Evolutionary conservation across 1,284 basidiomycete species (phyloP).

Genomic region (Rhizoctonia solani): DNA sequence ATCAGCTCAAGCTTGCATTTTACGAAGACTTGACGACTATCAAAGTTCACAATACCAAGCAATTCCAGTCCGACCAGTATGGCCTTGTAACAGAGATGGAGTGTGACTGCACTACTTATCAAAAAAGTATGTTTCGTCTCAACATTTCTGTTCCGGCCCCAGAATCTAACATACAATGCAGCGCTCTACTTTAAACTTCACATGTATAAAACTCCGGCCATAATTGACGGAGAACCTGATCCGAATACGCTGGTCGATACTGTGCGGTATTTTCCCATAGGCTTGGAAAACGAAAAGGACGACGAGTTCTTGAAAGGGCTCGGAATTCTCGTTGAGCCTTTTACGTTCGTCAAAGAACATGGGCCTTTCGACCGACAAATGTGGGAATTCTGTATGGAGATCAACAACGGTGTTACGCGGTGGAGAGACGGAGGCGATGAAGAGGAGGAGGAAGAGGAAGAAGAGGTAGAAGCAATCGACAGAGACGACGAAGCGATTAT

Average conservation of each 20-base stretch:
- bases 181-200: slow-evolving; percentile 65
- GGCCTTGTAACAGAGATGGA: slow-evolving; percentile 44
- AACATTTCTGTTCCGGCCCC: background rate
- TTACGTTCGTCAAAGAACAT: slow-evolving; percentile 69
- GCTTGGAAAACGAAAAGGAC: slow-evolving; percentile 60
- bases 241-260: slow-evolving; percentile 10
- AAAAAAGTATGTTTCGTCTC: slow-evolving; percentile 49
- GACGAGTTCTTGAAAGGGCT: slow-evolving; percentile 58
- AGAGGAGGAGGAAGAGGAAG: slow-evolving; percentile 51
- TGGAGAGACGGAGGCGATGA: slow-evolving; percentile 51
- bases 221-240: background rate
- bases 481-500: slow-evolving; percentile 45
- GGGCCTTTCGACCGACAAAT: slow-evolving; percentile 59
- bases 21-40: slow-evolving; percentile 67
- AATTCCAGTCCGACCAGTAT: slow-evolving; percentile 42
- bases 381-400: slow-evolving; percentile 25
- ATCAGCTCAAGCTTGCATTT: slow-evolving; percentile 57
- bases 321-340: slow-evolving; percentile 62
- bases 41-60: slow-evolving; percentile 56
- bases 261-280: slow-evolving; percentile 42
- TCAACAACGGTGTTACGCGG: slow-evolving; percentile 22
- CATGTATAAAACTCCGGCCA: slow-evolving; percentile 49
- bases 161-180: slow-evolving; percentile 42
- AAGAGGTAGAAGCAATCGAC: background rate
- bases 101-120: slow-evolving; percentile 37